Conservation (phyloP, 257 asterid species). For the Capsicum baccatum region DNA sequence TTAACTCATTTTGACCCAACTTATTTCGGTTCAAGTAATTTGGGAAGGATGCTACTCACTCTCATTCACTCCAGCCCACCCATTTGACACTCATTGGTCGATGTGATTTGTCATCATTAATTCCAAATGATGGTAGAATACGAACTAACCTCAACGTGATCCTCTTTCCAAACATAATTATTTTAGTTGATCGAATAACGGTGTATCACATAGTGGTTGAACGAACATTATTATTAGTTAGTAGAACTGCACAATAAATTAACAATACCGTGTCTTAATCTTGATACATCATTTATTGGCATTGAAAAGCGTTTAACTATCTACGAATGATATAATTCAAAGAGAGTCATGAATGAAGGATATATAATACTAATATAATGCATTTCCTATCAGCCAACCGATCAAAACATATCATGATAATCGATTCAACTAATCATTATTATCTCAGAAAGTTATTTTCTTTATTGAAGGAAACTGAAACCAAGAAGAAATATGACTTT, state of each 20-base stretch:
- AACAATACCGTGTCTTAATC: background rate
- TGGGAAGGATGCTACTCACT: background rate
- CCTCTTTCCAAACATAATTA: background rate
- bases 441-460: no score
- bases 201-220: background rate
- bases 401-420: conserved; percentile 22
- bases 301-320: background rate
- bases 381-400: background rate
- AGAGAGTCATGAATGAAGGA: conserved; percentile 3
- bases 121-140: background rate
- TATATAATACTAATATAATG: background rate
- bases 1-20: background rate
- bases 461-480: no score
- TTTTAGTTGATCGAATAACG: background rate
- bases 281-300: background rate
- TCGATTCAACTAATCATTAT: background rate
- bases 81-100: background rate
- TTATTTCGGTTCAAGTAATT: background rate
- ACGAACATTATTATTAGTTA: no score
- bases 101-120: background rate
- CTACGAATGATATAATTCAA: background rate
- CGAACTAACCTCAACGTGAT: background rate
- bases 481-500: background rate
- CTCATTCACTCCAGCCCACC: background rate
- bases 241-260: background rate